Evolutionary conservation across 202 grass and related monocot genomes (phyloP).

Genomic region (Carex sylvatica): DNA sequence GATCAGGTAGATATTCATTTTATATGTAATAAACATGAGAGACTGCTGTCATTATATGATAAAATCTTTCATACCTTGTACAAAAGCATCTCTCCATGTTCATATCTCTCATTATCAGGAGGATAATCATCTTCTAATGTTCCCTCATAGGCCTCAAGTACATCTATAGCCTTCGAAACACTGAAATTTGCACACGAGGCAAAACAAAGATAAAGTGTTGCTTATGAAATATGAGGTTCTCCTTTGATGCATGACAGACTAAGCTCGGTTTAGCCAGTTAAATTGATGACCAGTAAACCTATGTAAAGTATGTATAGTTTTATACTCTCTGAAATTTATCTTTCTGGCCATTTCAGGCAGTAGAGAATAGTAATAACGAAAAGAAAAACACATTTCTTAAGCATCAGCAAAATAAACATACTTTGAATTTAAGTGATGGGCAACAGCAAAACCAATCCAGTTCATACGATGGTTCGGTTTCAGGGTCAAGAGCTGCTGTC

Average conservation of each 20-base stretch:
- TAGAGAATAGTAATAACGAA: background rate
- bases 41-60: background rate
- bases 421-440: conserved; percentile 98
- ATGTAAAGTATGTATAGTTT: background rate
- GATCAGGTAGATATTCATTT: background rate
- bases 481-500: conserved; percentile 84
- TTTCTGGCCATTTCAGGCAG: background rate
- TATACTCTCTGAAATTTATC: background rate
- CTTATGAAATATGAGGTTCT: conserved; percentile 12
- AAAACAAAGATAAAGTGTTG: conserved; percentile 19
- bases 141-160: conserved; percentile 95
- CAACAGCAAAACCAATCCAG: conserved; percentile 98
- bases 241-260: background rate
- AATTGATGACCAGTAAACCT: background rate
- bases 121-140: conserved; percentile 99
- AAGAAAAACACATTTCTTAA: background rate
- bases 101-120: conserved; percentile 90
- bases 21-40: background rate
- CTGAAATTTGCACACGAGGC: conserved; percentile 31
- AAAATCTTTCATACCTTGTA: conserved; percentile 67
- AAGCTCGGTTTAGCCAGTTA: background rate
- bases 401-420: conserved; percentile 31
- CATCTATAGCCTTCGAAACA: conserved; percentile 90
- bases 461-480: conserved; percentile 99
- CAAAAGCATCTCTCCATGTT: conserved; percentile 97